Evolutionary conservation across 2,329 filamentous ascomycete genomes (phyloP).

Genomic region (Penicillium psychrosexuale): DNA sequence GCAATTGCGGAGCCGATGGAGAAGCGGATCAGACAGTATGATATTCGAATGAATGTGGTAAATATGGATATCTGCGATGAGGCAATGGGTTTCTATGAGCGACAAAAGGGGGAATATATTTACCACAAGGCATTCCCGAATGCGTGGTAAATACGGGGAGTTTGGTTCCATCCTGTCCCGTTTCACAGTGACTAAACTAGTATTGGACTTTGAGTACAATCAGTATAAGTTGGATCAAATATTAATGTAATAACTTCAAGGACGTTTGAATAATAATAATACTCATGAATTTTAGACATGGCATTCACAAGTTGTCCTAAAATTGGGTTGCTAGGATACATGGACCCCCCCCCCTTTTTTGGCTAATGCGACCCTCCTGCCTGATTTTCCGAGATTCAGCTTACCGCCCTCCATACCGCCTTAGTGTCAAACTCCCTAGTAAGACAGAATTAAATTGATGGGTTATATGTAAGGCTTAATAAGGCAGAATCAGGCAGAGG

Average conservation of each 20-base stretch:
- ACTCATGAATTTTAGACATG: neutral
- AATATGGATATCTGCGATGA: constrained; percentile 15
- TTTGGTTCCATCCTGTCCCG: neutral
- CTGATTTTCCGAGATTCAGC: too few species aligned
- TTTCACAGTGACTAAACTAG: neutral
- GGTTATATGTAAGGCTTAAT: too few species aligned
- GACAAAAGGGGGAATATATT: constrained; percentile 4
- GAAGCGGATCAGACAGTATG: constrained; percentile 13
- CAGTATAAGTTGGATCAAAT: neutral
- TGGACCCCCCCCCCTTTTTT: too few species aligned
- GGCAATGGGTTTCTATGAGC: constrained; percentile 5
- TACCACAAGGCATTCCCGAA: constrained; percentile 10
- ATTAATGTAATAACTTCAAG: too few species aligned
- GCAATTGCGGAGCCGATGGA: constrained; percentile 14
- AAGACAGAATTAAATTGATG: too few species aligned
- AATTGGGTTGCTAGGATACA: too few species aligned
- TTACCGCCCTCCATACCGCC: too few species aligned
- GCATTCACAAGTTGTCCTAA: too few species aligned
- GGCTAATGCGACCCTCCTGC: too few species aligned
- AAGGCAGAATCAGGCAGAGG: too few species aligned
- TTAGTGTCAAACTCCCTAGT: too few species aligned
- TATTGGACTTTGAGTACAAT: neutral
- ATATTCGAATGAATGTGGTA: constrained; percentile 18
- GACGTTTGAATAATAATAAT: neutral
- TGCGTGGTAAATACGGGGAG: neutral